phyloP scores from a whole-genome alignment of 1,284 basidiomycete genomes.

The Puccinia polysora region DNA sequence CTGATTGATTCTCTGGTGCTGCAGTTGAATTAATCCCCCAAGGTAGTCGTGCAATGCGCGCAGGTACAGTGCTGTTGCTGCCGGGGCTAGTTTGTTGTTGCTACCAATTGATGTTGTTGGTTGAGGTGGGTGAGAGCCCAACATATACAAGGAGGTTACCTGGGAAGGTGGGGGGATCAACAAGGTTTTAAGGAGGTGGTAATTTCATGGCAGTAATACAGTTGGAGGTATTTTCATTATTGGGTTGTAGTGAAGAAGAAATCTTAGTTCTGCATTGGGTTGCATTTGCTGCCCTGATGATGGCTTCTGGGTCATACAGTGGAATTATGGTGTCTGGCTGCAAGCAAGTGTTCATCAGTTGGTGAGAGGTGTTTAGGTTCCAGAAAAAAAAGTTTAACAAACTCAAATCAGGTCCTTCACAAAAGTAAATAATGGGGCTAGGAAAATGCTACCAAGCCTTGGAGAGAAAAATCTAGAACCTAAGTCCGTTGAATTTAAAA shows the following conservation, averaged over 20 bases:
- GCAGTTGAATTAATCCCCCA: not conserved
- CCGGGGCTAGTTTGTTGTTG: not conserved
- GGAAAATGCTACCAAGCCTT: not conserved
- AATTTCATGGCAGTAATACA: too few species aligned
- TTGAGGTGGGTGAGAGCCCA: too few species aligned
- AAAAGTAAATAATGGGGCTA: not conserved
- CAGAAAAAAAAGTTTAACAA: constrained; percentile 15
- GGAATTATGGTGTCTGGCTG: not conserved
- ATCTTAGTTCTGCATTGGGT: not conserved
- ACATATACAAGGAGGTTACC: too few species aligned
- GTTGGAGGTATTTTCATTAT: too few species aligned
- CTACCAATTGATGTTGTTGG: too few species aligned
- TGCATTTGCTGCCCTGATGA: not conserved
- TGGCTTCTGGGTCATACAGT: not conserved
- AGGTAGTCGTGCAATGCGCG: not conserved
- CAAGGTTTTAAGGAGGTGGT: too few species aligned
- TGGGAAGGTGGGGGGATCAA: too few species aligned
- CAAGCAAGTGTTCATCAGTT: not conserved
- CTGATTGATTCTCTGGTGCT: not conserved
- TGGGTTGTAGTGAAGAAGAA: not conserved
- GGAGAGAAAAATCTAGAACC: not conserved
- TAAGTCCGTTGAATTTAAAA: not conserved
- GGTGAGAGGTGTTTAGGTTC: not conserved
- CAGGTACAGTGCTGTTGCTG: not conserved
- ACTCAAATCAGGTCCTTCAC: not conserved